Evolutionary conservation across 2,329 filamentous ascomycete genomes (phyloP).

Genomic region (Claviceps purpurea): DNA sequence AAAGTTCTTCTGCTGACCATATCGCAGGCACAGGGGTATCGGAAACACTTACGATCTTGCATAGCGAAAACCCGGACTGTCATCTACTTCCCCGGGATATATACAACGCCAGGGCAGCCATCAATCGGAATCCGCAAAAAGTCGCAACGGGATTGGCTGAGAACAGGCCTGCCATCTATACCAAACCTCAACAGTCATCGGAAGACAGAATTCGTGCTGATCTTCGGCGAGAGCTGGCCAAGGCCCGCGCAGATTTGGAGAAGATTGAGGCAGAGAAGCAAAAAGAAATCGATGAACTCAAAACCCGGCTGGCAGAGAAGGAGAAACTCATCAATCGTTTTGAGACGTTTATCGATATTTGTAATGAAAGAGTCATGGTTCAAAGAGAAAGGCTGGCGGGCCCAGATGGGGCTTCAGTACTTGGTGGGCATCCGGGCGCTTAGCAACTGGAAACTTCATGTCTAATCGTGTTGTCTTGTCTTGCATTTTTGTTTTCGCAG

Average conservation of each 20-base stretch:
- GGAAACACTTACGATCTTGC: constrained; percentile 52
- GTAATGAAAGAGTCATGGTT: constrained; percentile 52
- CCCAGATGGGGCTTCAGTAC: constrained; percentile 14
- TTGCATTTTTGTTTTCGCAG: not conserved
- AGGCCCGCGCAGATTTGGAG: constrained; percentile 41
- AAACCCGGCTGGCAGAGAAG: constrained; percentile 48
- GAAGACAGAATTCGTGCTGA: constrained; percentile 53
- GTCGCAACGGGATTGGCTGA: constrained; percentile 46
- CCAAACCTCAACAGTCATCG: constrained; percentile 48
- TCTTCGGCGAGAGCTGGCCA: constrained; percentile 45
- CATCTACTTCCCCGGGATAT: constrained; percentile 52
- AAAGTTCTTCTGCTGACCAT: constrained; percentile 9
- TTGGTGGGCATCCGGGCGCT: constrained; percentile 14
- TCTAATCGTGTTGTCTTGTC: not conserved
- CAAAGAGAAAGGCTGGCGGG: constrained; percentile 39
- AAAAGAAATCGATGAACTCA: constrained; percentile 45
- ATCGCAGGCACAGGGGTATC: constrained; percentile 46
- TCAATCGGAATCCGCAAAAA: constrained; percentile 51
- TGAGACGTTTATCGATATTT: constrained; percentile 58
- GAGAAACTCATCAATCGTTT: constrained; percentile 49
- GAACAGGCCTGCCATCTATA: constrained; percentile 50
- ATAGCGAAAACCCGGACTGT: constrained; percentile 49
- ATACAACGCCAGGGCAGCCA: constrained; percentile 53
- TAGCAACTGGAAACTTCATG: constrained; percentile 1
- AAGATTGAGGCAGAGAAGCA: constrained; percentile 41